Percentiles rank a stretch among this genome's conserved stretches.
Evolutionary conservation across 768 basidiomycete species (phyloP).

Genomic region (Termitomyces sp.): DNA sequence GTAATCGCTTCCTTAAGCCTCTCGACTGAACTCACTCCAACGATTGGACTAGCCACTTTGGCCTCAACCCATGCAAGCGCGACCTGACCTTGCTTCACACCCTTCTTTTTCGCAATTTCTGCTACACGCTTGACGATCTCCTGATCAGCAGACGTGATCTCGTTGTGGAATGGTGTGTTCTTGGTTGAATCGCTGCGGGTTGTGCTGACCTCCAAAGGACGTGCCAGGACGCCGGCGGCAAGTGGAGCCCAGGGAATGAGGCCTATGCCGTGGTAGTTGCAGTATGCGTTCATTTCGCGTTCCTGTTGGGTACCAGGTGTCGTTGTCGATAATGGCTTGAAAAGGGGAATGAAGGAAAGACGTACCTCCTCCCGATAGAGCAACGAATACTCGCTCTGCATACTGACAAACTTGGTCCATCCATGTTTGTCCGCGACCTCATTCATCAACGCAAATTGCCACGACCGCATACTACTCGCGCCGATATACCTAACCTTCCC

Average conservation of each 20-base stretch:
- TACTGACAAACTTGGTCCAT: slow-evolving; percentile 54
- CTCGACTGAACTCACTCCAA: slow-evolving; percentile 21
- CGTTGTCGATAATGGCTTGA: neutral
- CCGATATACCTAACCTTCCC: slow-evolving; percentile 43
- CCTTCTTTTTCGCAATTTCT: slow-evolving; percentile 38
- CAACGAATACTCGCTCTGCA: slow-evolving; percentile 53
- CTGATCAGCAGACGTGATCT: slow-evolving; percentile 24
- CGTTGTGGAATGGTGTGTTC: slow-evolving; percentile 18
- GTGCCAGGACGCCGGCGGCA: slow-evolving; percentile 32
- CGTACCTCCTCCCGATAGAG: slow-evolving; percentile 50
- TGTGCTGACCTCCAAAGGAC: slow-evolving; percentile 29
- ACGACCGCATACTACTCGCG: slow-evolving; percentile 43
- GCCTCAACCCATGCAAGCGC: slow-evolving; percentile 39
- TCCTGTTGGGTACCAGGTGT: slow-evolving; percentile 28
- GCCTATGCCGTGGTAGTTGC: slow-evolving; percentile 47
- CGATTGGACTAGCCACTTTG: slow-evolving; percentile 33
- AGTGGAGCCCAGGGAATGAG: slow-evolving; percentile 52
- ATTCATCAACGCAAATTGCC: slow-evolving; percentile 44
- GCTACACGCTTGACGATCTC: slow-evolving; percentile 34
- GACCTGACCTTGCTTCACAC: slow-evolving; percentile 42
- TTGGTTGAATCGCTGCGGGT: slow-evolving; percentile 12
- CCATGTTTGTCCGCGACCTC: slow-evolving; percentile 40
- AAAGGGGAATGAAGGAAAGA: neutral
- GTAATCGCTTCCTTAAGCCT: slow-evolving; percentile 18
- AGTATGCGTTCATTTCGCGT: slow-evolving; percentile 42